Conservation (phyloP, 2,329 filamentous ascomycete species). For the Xylariaceae sp. region DNA sequence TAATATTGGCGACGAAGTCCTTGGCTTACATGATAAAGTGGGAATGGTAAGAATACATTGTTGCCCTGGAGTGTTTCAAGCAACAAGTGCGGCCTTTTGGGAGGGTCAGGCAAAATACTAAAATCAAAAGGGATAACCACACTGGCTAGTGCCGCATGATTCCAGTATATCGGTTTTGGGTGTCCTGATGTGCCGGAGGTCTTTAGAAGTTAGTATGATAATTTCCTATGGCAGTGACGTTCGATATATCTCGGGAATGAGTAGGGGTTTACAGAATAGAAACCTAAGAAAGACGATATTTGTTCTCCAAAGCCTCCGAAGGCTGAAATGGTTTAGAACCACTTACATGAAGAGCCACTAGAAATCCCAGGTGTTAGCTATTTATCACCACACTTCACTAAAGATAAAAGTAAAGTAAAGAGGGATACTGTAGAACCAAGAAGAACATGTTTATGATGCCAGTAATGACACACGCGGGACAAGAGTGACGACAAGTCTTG, state of each 20-base stretch:
- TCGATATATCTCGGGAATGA: neutral
- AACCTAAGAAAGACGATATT: neutral
- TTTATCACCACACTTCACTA: neutral
- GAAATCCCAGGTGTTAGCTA: slow-evolving; percentile 3
- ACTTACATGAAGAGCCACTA: slow-evolving; percentile 27
- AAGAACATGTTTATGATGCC: neutral
- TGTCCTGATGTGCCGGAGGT: slow-evolving; percentile 35
- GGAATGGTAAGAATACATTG: slow-evolving; percentile 24
- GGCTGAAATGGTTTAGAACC: neutral
- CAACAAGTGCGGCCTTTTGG: slow-evolving; percentile 3
- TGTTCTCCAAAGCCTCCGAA: neutral
- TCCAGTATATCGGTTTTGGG: slow-evolving; percentile 41
- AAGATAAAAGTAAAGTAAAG: neutral
- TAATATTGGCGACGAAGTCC: neutral
- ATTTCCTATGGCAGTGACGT: neutral
- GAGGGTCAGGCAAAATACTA: slow-evolving; percentile 13
- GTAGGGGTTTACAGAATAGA: no score
- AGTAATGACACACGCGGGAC: neutral
- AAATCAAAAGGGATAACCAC: slow-evolving; percentile 25
- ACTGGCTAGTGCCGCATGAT: slow-evolving; percentile 27
- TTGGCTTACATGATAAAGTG: slow-evolving; percentile 26
- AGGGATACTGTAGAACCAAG: neutral
- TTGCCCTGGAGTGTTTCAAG: slow-evolving; percentile 16
- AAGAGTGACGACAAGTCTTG: neutral
- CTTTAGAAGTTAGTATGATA: slow-evolving; percentile 2